phyloP scores from a whole-genome alignment of 2,329 filamentous ascomycete genomes.

The Penicillium olsonii region DNA sequence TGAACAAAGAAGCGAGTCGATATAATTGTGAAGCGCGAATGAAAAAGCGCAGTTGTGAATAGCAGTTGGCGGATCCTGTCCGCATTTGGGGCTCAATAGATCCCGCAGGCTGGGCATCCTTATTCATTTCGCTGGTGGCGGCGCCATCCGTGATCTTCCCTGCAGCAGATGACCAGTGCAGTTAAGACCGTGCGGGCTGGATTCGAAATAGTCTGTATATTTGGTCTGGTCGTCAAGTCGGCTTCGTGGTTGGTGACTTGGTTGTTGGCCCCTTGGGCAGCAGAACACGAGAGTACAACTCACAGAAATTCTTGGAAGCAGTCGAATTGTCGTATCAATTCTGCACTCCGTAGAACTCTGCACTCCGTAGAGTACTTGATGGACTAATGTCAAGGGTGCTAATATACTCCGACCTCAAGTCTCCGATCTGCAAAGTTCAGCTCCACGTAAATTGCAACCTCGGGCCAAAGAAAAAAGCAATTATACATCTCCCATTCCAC shows the following conservation, averaged over 20 bases:
- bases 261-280: too few species aligned
- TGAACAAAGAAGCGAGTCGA: conserved; percentile 2
- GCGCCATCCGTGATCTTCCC: not conserved
- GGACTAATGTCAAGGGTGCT: too few species aligned
- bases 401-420: too few species aligned
- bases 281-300: too few species aligned
- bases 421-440: not conserved
- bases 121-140: conserved; percentile 7
- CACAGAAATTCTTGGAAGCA: too few species aligned
- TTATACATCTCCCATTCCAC: not conserved
- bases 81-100: conserved; percentile 29
- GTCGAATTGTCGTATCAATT: too few species aligned
- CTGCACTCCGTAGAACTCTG: too few species aligned
- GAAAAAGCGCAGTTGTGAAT: conserved; percentile 1
- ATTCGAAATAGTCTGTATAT: not conserved
- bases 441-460: conserved; percentile 6
- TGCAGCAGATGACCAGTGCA: not conserved
- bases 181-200: not conserved
- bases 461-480: conserved; percentile 4
- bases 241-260: too few species aligned
- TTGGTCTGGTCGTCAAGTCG: too few species aligned
- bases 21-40: conserved; percentile 1
- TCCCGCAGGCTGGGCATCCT: not conserved
- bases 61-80: conserved; percentile 10
- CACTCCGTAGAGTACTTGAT: too few species aligned